Conservation (phyloP, 2,329 filamentous ascomycete genomes). For the Clarireedia homoeocarpa region DNA sequence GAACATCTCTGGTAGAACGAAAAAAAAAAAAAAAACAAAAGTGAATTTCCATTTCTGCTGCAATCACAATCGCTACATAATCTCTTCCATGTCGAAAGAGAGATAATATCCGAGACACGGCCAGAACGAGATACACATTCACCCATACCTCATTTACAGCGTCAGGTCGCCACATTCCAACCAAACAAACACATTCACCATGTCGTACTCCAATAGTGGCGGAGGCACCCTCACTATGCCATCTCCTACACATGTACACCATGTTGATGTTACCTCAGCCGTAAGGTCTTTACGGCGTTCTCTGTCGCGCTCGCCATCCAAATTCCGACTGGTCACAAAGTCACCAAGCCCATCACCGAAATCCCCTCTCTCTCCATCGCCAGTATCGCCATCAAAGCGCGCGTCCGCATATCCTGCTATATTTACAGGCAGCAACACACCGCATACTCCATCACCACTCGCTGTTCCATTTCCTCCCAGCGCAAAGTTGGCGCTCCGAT, state of each 20-base stretch:
- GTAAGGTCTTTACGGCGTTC: slow-evolving; percentile 81
- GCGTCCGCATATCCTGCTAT: slow-evolving; percentile 44
- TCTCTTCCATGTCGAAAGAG: slow-evolving; percentile 8
- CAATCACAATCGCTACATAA: neutral
- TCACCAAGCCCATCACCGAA: slow-evolving; percentile 38
- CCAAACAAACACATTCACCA: slow-evolving; percentile 25
- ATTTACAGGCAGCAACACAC: slow-evolving; percentile 25
- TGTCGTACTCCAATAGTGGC: slow-evolving; percentile 51
- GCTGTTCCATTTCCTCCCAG: slow-evolving; percentile 59
- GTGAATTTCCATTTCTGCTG: slow-evolving; percentile 6
- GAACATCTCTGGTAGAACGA: neutral
- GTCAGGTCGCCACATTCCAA: slow-evolving; percentile 20
- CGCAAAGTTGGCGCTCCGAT: slow-evolving; percentile 58
- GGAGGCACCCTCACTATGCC: slow-evolving; percentile 79
- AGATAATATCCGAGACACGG: slow-evolving; percentile 4
- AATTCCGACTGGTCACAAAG: slow-evolving; percentile 58
- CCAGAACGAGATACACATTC: neutral
- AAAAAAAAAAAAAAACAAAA: neutral
- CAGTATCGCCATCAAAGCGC: slow-evolving; percentile 39
- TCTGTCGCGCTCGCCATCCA: slow-evolving; percentile 88
- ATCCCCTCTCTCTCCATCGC: slow-evolving; percentile 51
- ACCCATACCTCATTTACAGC: slow-evolving; percentile 4
- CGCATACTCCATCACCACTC: slow-evolving; percentile 43
- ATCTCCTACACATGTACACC: slow-evolving; percentile 75
- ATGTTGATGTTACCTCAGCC: slow-evolving; percentile 73